Evolutionary conservation across 306 rosid genomes (phyloP).

Genomic region (Styphnolobium japonicum): DNA sequence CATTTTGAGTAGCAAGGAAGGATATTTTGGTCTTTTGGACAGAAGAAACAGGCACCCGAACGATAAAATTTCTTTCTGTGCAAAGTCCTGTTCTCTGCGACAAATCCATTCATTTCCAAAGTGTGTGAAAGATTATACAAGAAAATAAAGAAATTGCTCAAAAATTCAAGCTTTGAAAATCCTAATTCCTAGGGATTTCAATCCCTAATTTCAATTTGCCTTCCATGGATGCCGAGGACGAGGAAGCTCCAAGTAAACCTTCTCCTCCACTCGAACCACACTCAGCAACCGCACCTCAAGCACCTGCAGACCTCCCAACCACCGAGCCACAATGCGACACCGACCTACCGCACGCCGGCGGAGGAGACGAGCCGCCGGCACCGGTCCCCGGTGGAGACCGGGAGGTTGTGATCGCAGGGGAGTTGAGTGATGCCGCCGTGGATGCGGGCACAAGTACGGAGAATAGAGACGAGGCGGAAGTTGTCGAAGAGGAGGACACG

Average conservation of each 20-base stretch:
- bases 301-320: background rate
- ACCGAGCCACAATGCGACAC: conserved; percentile 34
- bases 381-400: background rate
- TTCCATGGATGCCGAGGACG: conserved; percentile 59
- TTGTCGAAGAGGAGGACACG: background rate
- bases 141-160: background rate
- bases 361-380: background rate
- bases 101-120: no score
- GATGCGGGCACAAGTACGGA: background rate
- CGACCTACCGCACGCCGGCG: conserved; percentile 4
- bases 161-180: background rate
- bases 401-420: background rate
- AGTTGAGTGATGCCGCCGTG: background rate
- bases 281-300: conserved; percentile 4
- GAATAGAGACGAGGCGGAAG: background rate
- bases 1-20: background rate
- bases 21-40: background rate
- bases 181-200: conserved; percentile 42
- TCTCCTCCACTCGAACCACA: conserved; percentile 9
- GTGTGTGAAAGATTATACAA: no score
- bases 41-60: background rate
- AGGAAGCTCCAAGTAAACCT: conserved; percentile 39
- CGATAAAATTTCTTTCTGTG: background rate
- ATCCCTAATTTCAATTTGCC: conserved; percentile 17
- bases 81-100: background rate